Conservation (phyloP, 805 yeast genomes). For the Starmerella scarabaei region DNA sequence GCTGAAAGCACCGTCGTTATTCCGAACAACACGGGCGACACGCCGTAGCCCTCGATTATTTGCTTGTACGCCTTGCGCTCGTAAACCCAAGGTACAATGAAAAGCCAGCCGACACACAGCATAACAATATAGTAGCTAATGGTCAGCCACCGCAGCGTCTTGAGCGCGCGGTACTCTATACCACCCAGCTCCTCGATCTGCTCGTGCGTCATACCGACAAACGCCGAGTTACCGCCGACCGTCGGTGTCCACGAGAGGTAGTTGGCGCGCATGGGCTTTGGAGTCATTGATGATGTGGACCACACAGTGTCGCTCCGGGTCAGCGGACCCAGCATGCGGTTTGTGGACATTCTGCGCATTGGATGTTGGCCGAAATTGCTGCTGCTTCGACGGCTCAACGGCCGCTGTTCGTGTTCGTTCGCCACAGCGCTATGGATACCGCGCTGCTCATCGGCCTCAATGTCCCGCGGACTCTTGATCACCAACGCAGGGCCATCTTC, state of each 20-base stretch:
- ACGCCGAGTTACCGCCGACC: conserved; percentile 84
- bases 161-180: conserved; percentile 85
- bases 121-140: conserved; percentile 58
- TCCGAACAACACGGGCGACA: conserved; percentile 86
- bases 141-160: conserved; percentile 50
- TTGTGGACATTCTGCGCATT: conserved; percentile 5
- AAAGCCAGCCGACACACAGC: conserved; percentile 46
- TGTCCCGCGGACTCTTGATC: conserved; percentile 65
- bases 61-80: conserved; percentile 18
- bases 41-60: conserved; percentile 40
- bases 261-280: conserved; percentile 26
- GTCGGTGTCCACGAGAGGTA: conserved; percentile 87
- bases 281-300: conserved; percentile 7
- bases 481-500: conserved; percentile 68
- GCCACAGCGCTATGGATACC: conserved; percentile 19
- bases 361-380: conserved; percentile 4
- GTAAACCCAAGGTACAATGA: conserved; percentile 36
- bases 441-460: conserved; percentile 30
- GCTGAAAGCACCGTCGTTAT: conserved; percentile 67
- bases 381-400: neutral
- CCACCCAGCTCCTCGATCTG: conserved; percentile 96
- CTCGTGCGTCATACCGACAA: conserved; percentile 62
- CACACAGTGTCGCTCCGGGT: conserved; percentile 10
- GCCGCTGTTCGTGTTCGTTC: neutral
- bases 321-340: neutral